Evolutionary conservation across 2,329 filamentous ascomycete species (phyloP), one percentile per base, ranked within the genome.

Genomic region (Aspergillus spinulosporus): DNA sequence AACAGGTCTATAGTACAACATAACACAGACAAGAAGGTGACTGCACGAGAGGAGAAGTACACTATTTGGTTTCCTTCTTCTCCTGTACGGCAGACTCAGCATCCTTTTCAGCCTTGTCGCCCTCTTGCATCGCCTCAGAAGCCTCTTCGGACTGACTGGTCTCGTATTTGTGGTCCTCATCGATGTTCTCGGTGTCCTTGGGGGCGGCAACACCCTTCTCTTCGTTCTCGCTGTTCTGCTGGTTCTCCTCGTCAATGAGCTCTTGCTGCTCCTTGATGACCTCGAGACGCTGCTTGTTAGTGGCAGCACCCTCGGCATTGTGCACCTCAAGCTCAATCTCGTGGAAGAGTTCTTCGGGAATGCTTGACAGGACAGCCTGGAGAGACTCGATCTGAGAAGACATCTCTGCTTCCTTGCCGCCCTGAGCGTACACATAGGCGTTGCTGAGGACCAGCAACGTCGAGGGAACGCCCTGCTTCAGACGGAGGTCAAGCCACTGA

Each of bases 261-360:
- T 97, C 94, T 74, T 99, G 90, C 80, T 99, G 94, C 80, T 99
- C 94, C 83, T 92, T 95, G 71, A 99, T 84, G 12, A 99, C 94
- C 80, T 99, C 94, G 42, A 99, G 88, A 73, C 94, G 89, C 81
- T 97, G 94, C 83, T 95, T 97, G 84, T 99, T 99, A 63, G 94
- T 99, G 26, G 94, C 94, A 8, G 92, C 93, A 59, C 94, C 94
- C 78, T 99, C 94, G 48, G 93, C 92, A 59, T 88, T 96, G 82
- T 97, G 91, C 7, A 99, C 92, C 78, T 99, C 94, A 32, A 99
- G 88, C 77, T 97, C 94, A 62, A 99, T 97, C 80, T 99, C 94
- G 81, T 99, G 94, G 89, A 95, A 99, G 40, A 99, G 83, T 75
- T 99, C 94, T 76, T 99, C 94, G 2, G 94, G 94, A 61, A 99